Evolutionary conservation across 768 basidiomycete genomes (phyloP), one percentile per base, ranked within the genome.

Genomic region (Omphalotus guepiniiformis): DNA sequence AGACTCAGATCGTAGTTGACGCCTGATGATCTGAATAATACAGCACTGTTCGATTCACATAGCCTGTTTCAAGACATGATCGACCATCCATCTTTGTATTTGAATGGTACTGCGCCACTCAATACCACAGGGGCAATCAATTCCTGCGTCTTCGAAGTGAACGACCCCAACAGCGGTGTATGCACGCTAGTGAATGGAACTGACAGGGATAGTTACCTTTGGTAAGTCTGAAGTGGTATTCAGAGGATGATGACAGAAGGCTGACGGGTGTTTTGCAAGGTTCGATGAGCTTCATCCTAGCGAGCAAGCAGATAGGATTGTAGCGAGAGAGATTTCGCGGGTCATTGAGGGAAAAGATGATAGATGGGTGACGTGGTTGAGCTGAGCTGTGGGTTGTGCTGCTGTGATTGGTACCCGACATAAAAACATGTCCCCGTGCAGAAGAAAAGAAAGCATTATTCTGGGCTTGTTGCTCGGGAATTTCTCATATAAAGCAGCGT

Each of bases 211-310:
- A 83, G 82, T 56, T 83, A 72, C 65, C 58, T 82, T 37, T 84
- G 82, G 82, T 80, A 53, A 42, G 76, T n/a, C n/a, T n/a, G n/a
- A n/a, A 58, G 4, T 21, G 19, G 12, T 2, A 19, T 15, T 37
- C 7, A 18, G 12, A 9, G 18, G n/a, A 32, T 12, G 19, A 55
- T 51, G 46, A 13, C 23, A 42, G 32, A 43, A 6, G 39, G 36
- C 7, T 26, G 25, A 44, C 11, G n/a, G n/a, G 32, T 16, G 18
- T 16, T 22, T 19, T 29, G 57, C n/a, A 40, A 70, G 67, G 76
- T 76, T 61, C 50, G 79, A 83, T 52, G 81, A 82, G 51, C 63
- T 83, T 15, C 81, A 82, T 54, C 77, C 78, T 5, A 79, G 78
- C 3, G 77, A 81, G 54, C 81, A 83, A 54, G 68, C 75, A 1